These are phyloP conservation scores for Candida koratica DNA, from an alignment of 805 yeast genomes.

Conservation along the genomic window DNA sequence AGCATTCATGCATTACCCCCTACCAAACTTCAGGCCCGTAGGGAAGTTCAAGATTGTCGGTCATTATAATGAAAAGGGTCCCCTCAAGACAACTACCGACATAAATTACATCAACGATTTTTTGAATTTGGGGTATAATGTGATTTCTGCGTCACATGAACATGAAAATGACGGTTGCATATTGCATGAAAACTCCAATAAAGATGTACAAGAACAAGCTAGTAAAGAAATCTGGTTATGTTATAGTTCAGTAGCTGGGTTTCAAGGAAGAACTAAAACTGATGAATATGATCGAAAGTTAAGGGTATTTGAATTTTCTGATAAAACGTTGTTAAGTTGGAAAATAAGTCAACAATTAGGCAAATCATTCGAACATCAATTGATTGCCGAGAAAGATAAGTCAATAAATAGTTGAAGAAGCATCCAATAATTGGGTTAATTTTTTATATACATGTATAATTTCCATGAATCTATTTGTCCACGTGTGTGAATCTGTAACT, in stretches of 20 bases:
- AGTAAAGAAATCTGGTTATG: constrained; percentile 32
- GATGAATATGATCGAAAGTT: constrained; percentile 26
- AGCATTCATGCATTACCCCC: constrained; percentile 38
- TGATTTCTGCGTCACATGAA: constrained; percentile 40
- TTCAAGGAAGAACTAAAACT: constrained; percentile 29
- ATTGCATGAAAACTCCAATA: constrained; percentile 14
- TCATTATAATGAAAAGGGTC: constrained; percentile 34
- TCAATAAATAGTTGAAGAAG: too few species aligned
- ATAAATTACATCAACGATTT: constrained; percentile 31
- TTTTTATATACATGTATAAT: too few species aligned
- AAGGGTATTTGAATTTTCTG: constrained; percentile 32
- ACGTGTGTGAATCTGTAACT: too few species aligned
- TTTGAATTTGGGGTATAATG: constrained; percentile 32
- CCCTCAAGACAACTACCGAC: constrained; percentile 27
- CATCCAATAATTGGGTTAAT: too few species aligned
- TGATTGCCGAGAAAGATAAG: constrained; percentile 13
- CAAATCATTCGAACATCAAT: constrained; percentile 27
- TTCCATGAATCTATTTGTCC: too few species aligned
- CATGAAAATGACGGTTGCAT: constrained; percentile 44
- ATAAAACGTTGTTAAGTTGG: constrained; percentile 32
- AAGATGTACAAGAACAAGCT: background rate
- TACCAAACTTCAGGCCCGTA: constrained; percentile 39
- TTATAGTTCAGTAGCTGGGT: constrained; percentile 38
- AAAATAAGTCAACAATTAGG: constrained; percentile 27
- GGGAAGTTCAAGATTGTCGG: constrained; percentile 40